Conservation (phyloP, 2,329 filamentous ascomycete species). For the Pseudogymnoascus sp. region DNA sequence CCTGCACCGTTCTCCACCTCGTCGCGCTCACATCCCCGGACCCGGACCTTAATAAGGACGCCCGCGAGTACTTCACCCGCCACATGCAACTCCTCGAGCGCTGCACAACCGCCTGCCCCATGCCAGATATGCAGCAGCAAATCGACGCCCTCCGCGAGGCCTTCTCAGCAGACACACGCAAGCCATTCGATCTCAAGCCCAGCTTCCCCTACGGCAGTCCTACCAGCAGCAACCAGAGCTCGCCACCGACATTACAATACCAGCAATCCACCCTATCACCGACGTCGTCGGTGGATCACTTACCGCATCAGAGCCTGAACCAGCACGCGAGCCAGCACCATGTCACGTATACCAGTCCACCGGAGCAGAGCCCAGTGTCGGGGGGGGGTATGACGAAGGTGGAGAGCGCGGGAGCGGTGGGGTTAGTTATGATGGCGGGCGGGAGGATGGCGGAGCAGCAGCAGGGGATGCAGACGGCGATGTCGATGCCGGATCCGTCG, state of each 20-base stretch:
- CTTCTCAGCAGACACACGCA: constrained; percentile 78
- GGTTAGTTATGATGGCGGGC: constrained; percentile 64
- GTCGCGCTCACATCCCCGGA: constrained; percentile 92
- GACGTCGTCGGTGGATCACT: constrained; percentile 30
- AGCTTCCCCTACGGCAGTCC: constrained; percentile 84
- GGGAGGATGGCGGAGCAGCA: constrained; percentile 59
- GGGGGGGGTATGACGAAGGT: constrained; percentile 58
- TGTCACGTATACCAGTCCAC: constrained; percentile 61
- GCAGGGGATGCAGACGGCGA: constrained; percentile 44
- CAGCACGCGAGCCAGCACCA: constrained; percentile 44
- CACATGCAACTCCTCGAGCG: constrained; percentile 92
- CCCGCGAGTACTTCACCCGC: constrained; percentile 80
- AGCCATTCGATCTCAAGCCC: constrained; percentile 82
- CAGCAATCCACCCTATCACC: constrained; percentile 18
- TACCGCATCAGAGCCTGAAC: constrained; percentile 36
- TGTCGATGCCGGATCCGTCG: constrained; percentile 56
- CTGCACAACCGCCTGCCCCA: constrained; percentile 75
- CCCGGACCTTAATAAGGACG: constrained; percentile 75
- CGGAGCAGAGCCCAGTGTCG: constrained; percentile 51
- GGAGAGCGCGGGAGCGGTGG: constrained; percentile 69
- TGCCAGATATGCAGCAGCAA: constrained; percentile 83
- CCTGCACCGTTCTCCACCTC: constrained; percentile 86
- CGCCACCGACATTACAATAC: constrained; percentile 23
- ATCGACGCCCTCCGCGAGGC: constrained; percentile 84
- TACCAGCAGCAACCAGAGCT: constrained; percentile 21